Evolutionary conservation across 2,329 filamentous ascomycete species (phyloP), one percentile per base, ranked within the genome.

Genomic region (Arthrobotrys sphaeroides): DNA sequence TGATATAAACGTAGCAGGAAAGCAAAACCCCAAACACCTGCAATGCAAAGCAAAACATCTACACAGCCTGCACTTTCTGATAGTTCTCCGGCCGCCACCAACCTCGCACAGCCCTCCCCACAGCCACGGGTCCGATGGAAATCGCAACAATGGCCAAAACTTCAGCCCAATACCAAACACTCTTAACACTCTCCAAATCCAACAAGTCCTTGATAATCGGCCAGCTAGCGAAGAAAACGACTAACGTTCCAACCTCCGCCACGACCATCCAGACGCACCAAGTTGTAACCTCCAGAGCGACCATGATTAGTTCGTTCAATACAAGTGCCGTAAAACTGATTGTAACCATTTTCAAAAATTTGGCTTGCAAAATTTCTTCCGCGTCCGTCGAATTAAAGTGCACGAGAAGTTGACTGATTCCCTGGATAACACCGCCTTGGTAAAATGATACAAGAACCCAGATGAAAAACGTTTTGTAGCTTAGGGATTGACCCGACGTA

Each of bases 381-480:
- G 67, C 33, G 16, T 70, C 73, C 7, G 60, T 61, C 3, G 73
- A 70, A 43, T 77, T 77, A 60, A 77, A 77, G 16, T 57, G 31
- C 0, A 91, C 90, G 10, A 97, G 87, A n/a, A 94, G 94, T 83
- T 99, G 94, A 80, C 99, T 98, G 81, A 98, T 90, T 78, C 91
- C 88, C 22, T 77, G 74, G 18, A 75, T 72, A 3, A 69, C 60
- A n/a, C 70, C 55, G 59, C 95, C 95, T 82, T 99, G 95, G 83
- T 99, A 99, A 78, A 99, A 89, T 38, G 92, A 96, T 9, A 99
- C 93, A 13, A 93, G 86, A 4, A 98, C 93, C 96, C 96, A 99
- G 77, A 94, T 89, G 84, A 97, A 97, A 84, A 99, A 99, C 9
- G 93, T 97, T 65, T 91, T 89, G 83, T 98, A 98, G 60, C 90